Percentiles rank a stretch among this genome's conserved stretches.
These are phyloP conservation scores for Triticum dicoccoides DNA, from an alignment of 176 grass and related monocot species.

Conservation along the genomic window DNA sequence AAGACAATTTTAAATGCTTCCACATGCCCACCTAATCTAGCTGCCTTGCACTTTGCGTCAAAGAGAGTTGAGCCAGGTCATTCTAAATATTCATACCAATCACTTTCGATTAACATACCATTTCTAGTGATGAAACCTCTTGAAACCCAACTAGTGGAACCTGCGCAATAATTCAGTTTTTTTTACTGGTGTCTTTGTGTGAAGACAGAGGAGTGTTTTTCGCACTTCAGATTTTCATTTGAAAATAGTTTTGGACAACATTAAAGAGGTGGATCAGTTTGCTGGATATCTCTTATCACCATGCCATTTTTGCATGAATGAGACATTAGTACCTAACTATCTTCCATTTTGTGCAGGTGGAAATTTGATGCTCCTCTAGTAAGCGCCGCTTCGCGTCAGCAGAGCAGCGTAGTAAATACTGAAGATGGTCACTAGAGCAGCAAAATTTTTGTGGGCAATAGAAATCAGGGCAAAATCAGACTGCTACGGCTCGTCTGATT, in stretches of 20 bases:
- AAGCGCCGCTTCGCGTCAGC: conserved; percentile 26
- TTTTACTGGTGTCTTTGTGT: neutral
- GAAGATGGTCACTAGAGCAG: conserved; percentile 30
- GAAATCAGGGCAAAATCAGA: conserved; percentile 31
- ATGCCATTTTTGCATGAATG: neutral
- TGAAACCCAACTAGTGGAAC: neutral
- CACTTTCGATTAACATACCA: neutral
- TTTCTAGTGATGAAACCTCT: neutral
- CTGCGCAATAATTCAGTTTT: neutral
- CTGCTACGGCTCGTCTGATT: conserved; percentile 10
- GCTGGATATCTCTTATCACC: neutral
- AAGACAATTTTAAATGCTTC: conserved; percentile 12
- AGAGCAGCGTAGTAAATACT: conserved; percentile 19
- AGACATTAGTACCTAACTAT: neutral
- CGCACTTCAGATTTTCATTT: neutral
- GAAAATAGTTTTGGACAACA: neutral
- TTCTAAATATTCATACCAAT: conserved; percentile 35
- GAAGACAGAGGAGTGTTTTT: neutral
- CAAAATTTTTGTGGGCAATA: conserved; percentile 24
- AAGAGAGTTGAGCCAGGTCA: conserved; percentile 9
- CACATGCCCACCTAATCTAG: conserved; percentile 31
- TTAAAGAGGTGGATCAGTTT: neutral
- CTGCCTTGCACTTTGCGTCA: conserved; percentile 13
- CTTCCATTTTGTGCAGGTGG: conserved; percentile 42
- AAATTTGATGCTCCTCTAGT: conserved; percentile 47